Base-by-base conservation (phyloP, 208 protist species). In the Herpetomonas samuelpessoai region DNA sequence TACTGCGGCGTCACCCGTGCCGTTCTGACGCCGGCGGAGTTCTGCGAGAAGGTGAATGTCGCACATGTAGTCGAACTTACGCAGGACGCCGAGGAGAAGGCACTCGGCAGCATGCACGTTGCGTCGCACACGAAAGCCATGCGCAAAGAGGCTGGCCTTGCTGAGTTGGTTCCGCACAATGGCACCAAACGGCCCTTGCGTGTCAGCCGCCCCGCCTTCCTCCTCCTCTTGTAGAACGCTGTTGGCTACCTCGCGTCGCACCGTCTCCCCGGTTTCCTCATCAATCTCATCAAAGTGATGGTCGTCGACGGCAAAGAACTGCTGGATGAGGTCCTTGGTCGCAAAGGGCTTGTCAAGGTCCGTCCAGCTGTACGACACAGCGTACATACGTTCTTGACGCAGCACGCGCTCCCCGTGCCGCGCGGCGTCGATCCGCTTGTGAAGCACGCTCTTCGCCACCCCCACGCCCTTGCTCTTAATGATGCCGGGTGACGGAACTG, bases 11-110 rank as follows among this genome's bases (percentile, higher is more conserved):
- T 10, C 44, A 19, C 19, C 19, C 19, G 4, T 22, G 44, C 44
- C 44, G 35, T 28, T 35, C 16, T 25, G n/a, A 53, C 14, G 18
- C 25, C 14, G 2, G 29, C 16, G n/a, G 19, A 19, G 14, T n/a
- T 2, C 57, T 31, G 27, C 22, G 29, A 57, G 14, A 2, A 85
- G 50, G 21, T 60, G 22, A 10, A 90, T 56, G 57, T 94, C 88
- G 60, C 88, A 95, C 21, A 79, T 58, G 65, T 87, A 95, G n/a
- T 75, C 67, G 12, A 92, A 56, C 22, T 73, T 55, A 7, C 88
- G 88, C 4, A 95, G 76, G 14, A 86, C 53, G 27, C 68, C 50
- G 19, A 92, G 76, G 22, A 88, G 62, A 62, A 76, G 68, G 62
- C 88, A 95, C 68, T 90, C 71, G 9, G 84, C 81, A 30, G 69